Evolutionary conservation across 148 eudicot species (phyloP), one percentile per base, ranked within the genome.

Genomic region (Rhododendron williamsianum): DNA sequence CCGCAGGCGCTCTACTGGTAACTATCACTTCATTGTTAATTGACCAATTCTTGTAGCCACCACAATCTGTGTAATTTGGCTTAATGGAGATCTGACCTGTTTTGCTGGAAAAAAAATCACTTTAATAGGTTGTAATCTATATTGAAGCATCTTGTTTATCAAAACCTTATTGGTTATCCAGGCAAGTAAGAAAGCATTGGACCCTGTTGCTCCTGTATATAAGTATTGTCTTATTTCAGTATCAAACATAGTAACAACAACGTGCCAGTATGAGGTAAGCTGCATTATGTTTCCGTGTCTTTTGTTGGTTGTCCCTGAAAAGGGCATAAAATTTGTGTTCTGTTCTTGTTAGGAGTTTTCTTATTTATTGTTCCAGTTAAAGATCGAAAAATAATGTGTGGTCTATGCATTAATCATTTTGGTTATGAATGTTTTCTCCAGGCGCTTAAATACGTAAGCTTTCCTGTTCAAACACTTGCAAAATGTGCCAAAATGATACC

Each of bases 401-500:
- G 21, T 45, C 11, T 9, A 1, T 80, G 25, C 83, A 78, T 35
- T 88, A 58, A 77, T 78, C n/a, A 11, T 74, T 21, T 86, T 78
- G 65, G 46, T n/a, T 41, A 9, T 67, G 74, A 41, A 76, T 67
- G 51, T 69, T 89, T 82, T 49, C 84, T 85, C 56, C 93, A 96
- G 98, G 99, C 99, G 71, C 98, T 96, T 67, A 96, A 96, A 87
- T 96, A 96, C 89, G 99, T 96, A 88, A 94, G 98, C 86, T 96
- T 96, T 86, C 98, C 99, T 30, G 95, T 96, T 84, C 99, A 96
- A 89, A 96, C 99, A 7, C 93, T 96, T 69, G 95, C 99, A 78
- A 96, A 96, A 90, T 96, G 99, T 90, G 99, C 97, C 86, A 96
- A 96, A 86, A 96, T 94, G 99, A 96, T 96, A 80, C 99, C 99